Evolutionary conservation across 768 basidiomycete species (phyloP), one percentile per base, ranked within the genome.

Genomic region (Suillus brevipes): DNA sequence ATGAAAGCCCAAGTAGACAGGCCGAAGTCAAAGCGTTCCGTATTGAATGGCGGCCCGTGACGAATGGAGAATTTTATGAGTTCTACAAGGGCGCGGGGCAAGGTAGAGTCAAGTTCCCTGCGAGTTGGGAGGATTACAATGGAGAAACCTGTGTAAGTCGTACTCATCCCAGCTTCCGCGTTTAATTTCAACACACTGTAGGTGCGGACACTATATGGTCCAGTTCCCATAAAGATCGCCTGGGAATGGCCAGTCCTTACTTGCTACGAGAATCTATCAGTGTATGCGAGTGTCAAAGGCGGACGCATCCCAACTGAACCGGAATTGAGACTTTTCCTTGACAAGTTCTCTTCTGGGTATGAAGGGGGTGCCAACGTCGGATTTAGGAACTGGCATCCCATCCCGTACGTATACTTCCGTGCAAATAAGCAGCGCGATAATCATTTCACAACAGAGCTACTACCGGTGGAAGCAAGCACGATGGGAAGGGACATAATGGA

Each of bases 341-440:
- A 91, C 71, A 87, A 84, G 71, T 91, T 91, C 63, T 84, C 89
- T 52, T 83, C 82, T 42, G 90, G 91, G 0, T 92, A 89, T 63
- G 89, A 88, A 67, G 90, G 89, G 23, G 90, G 89, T 42, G 85
- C 88, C 2, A 98, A 98, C 72, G 73, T 89, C 58, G 97, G 95
- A 2, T 93, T 97, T 75, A 84, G 91, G 67, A 92, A 95, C 77
- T 97, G 96, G 94, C 95, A 98, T 73, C 93, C 94, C 28, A 74
- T 92, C 59, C 94, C 95, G 92, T 96, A 74, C 77, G 94, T 82
- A 13, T 67, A 56, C 52, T 10, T 37, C 10, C 20, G 18, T 28
- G 12, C 18, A 3, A 20, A 59, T 28, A 25, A 31, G 28, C 12
- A 20, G 12, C 18, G 18, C 13, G 13, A 20, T 59, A 20, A 42